Evolutionary conservation across 805 yeast species (phyloP).

Genomic region (Yarrowia deformans): DNA sequence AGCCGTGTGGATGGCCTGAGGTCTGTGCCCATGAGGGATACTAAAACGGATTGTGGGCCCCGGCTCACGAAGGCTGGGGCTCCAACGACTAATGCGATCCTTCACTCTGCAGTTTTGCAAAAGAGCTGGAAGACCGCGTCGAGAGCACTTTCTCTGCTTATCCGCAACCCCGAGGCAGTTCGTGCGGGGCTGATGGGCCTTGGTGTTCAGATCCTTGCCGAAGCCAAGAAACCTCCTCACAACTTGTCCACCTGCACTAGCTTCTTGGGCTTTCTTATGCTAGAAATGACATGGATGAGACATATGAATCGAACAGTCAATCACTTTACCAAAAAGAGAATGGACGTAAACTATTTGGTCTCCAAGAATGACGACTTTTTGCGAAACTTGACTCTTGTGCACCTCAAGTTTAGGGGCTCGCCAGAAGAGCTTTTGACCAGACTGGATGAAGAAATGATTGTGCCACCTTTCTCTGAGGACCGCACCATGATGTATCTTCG

Average conservation of each 20-base stretch:
- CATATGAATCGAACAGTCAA: not conserved
- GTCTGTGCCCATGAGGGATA: not conserved
- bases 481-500: not conserved
- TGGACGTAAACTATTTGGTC: too few relatives aligned
- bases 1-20: constrained; percentile 22
- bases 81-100: not conserved
- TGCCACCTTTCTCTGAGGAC: not conserved
- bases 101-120: not conserved
- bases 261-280: not conserved
- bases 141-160: not conserved
- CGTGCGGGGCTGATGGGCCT: not conserved
- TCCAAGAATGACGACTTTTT: not conserved
- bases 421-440: not conserved
- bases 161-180: not conserved
- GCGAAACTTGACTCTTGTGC: not conserved
- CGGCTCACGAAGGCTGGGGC: not conserved
- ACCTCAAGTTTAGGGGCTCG: not conserved
- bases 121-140: not conserved
- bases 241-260: not conserved
- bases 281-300: not conserved
- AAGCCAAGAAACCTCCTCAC: not conserved
- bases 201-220: not conserved
- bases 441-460: constrained; percentile 10
- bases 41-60: not conserved
- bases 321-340: too few relatives aligned